A percentile compares a stretch with the other conserved stretches of the same genome.
phyloP scores from a whole-genome alignment of 345 rosid species.

The Triadica sebifera region DNA sequence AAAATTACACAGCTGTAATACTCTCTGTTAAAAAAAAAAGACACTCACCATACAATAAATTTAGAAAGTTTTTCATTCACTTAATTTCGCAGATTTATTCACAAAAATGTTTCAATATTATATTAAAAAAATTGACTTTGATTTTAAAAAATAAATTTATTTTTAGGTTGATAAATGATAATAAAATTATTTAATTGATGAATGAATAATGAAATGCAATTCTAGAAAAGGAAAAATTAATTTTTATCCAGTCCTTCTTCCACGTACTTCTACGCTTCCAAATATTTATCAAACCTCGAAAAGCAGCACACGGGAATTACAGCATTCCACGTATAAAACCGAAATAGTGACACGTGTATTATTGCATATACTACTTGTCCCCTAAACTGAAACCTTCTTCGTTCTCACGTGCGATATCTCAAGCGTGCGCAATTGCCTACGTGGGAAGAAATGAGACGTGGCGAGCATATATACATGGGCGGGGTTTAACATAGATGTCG shows the following conservation, averaged over 20 bases:
- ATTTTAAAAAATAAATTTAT: too few relatives aligned
- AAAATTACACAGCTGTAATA: too few relatives aligned
- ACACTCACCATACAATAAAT: too few relatives aligned
- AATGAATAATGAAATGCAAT: too few relatives aligned
- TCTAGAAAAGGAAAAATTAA: too few relatives aligned
- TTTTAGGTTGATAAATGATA: too few relatives aligned
- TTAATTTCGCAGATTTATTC: too few relatives aligned
- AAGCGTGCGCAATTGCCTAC: constrained; percentile 34
- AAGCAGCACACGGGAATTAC: neutral
- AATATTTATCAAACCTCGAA: neutral
- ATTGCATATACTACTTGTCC: neutral
- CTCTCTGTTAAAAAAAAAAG: too few relatives aligned
- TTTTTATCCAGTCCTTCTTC: neutral
- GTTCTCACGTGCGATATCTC: constrained; percentile 27
- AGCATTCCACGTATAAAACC: neutral
- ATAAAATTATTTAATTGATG: too few relatives aligned
- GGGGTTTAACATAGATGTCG: constrained; percentile 33
- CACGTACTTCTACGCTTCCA: neutral
- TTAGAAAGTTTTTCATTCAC: too few relatives aligned
- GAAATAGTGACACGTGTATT: neutral
- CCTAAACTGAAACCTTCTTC: neutral
- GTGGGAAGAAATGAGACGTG: constrained; percentile 50
- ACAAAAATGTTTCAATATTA: too few relatives aligned
- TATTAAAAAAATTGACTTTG: too few relatives aligned
- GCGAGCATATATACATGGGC: constrained; percentile 51